Percentiles rank a stretch among this genome's conserved stretches.
These are phyloP conservation scores for Coleophoma crateriformis DNA, from an alignment of 2,329 filamentous ascomycete genomes.

Conservation along the genomic window DNA sequence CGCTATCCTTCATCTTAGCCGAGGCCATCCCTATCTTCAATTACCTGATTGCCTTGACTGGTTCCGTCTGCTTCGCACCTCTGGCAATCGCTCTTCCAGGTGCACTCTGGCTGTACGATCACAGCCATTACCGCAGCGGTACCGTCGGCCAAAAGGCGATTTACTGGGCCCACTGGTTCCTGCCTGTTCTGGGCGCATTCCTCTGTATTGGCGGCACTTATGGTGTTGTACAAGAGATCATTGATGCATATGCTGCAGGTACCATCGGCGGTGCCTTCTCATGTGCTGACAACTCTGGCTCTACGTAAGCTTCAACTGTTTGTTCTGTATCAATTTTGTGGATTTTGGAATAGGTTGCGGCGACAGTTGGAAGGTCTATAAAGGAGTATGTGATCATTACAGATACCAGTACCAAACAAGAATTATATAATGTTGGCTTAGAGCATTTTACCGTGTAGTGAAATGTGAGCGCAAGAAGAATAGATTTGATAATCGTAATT, in stretches of 20 bases:
- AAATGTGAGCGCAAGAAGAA: no score
- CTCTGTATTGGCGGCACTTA: slow-evolving; percentile 33
- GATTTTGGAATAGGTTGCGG: no score
- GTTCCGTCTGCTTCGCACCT: slow-evolving; percentile 42
- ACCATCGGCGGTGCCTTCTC: slow-evolving; percentile 30
- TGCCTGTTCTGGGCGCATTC: slow-evolving; percentile 29
- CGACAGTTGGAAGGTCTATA: no score
- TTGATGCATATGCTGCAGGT: slow-evolving; percentile 36
- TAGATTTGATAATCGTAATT: no score
- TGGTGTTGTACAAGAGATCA: slow-evolving; percentile 41
- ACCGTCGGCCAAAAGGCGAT: slow-evolving; percentile 17
- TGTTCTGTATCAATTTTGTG: no score
- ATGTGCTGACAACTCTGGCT: slow-evolving; percentile 34
- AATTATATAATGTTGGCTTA: no score
- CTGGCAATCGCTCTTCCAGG: slow-evolving; percentile 39
- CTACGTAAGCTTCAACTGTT: neutral
- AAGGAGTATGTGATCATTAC: no score
- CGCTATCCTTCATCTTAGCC: slow-evolving; percentile 41
- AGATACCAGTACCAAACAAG: no score
- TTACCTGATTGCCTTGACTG: slow-evolving; percentile 41
- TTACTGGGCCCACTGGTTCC: slow-evolving; percentile 26
- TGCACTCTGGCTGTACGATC: slow-evolving; percentile 44
- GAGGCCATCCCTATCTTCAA: slow-evolving; percentile 47
- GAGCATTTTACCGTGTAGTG: no score
- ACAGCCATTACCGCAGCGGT: slow-evolving; percentile 32